Percentiles rank a stretch among this genome's conserved stretches.
Conservation (phyloP, 306 rosid species). For the Lablab purpureus region DNA sequence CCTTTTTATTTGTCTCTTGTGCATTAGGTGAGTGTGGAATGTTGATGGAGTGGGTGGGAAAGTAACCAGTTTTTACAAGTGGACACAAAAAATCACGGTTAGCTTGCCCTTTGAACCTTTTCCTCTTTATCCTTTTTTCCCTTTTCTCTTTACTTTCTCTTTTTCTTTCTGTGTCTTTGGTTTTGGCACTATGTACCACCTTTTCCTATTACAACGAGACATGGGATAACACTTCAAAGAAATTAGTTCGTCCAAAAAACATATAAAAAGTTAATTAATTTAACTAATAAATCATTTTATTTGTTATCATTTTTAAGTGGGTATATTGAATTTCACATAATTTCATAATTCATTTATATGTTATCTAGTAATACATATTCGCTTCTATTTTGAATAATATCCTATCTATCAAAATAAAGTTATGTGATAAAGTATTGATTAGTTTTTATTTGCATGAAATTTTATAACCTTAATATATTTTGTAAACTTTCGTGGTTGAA, state of each 20-base stretch:
- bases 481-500: no score
- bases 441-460: no score
- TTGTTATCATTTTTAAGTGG: no score
- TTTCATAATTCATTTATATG: no score
- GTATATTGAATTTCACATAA: no score
- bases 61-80: conserved; percentile 39
- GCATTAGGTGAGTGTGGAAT: conserved; percentile 45
- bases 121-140: conserved; percentile 29
- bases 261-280: no score
- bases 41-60: conserved; percentile 53
- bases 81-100: conserved; percentile 34
- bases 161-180: conserved; percentile 31
- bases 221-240: neutral
- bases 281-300: no score
- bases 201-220: conserved; percentile 7
- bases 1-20: neutral
- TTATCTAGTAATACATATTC: no score
- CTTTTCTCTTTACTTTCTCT: conserved; percentile 28
- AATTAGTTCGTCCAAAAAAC: neutral
- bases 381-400: no score
- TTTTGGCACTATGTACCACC: conserved; percentile 25
- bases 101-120: conserved; percentile 41
- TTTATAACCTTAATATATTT: no score
- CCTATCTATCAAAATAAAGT: no score
- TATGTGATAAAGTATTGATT: no score